phyloP scores from a whole-genome alignment of 805 yeast genomes.

The Candida lessepsii region DNA sequence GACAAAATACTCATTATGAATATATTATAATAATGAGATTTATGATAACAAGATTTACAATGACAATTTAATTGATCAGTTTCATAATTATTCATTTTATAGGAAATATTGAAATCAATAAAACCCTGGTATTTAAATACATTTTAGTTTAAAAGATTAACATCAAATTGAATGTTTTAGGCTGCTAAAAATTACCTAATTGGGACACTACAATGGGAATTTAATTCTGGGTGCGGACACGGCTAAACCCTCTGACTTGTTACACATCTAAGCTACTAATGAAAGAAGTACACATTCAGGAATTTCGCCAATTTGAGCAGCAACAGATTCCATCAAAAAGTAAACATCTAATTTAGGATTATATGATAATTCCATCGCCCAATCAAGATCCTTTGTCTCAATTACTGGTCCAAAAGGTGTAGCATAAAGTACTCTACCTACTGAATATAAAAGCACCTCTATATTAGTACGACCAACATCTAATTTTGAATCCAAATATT shows the following conservation, averaged over 20 bases:
- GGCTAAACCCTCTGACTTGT: too few species aligned
- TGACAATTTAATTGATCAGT: too few species aligned
- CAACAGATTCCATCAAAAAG: neutral
- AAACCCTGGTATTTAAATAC: too few species aligned
- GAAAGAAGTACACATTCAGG: neutral
- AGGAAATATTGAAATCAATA: too few species aligned
- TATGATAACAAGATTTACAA: constrained; percentile 7
- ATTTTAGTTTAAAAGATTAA: too few species aligned
- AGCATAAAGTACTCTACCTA: constrained; percentile 2
- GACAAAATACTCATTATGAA: neutral
- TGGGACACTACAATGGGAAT: constrained; percentile 3
- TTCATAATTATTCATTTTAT: too few species aligned
- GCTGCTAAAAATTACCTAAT: constrained; percentile 4
- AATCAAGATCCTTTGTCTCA: neutral
- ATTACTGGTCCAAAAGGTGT: constrained; percentile 9
- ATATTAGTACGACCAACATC: neutral
- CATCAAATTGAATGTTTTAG: constrained; percentile 2
- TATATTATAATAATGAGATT: neutral
- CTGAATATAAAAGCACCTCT: constrained; percentile 1
- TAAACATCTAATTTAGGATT: constrained; percentile 7
- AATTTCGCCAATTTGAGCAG: neutral
- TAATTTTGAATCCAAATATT: neutral
- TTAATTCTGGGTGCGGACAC: too few species aligned
- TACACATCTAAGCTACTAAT: too few species aligned
- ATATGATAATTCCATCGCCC: neutral